Percentiles rank a stretch among this genome's conserved stretches.
Conservation (phyloP, 2,329 filamentous ascomycete genomes). For the Alternaria triticimaculans region DNA sequence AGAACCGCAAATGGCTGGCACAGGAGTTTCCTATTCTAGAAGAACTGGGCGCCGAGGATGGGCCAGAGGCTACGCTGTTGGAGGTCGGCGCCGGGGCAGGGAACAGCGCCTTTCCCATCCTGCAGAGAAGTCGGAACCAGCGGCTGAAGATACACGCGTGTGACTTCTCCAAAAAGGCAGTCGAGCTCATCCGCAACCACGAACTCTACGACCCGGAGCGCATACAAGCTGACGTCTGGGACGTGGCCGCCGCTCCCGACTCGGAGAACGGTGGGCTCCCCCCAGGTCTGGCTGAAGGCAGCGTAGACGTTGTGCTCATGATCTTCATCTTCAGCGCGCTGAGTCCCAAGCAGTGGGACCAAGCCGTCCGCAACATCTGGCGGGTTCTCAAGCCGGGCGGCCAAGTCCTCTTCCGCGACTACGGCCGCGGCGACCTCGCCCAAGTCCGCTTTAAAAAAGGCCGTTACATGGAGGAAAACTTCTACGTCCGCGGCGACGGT, state of each 20-base stretch:
- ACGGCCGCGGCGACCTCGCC: constrained; percentile 91
- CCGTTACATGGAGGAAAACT: constrained; percentile 92
- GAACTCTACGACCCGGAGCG: constrained; percentile 73
- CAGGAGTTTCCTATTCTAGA: constrained; percentile 94
- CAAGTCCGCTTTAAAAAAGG: constrained; percentile 98
- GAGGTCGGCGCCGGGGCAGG: constrained; percentile 96
- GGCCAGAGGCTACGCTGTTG: constrained; percentile 74
- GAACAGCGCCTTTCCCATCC: constrained; percentile 92
- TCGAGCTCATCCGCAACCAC: constrained; percentile 87
- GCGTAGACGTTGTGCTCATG: constrained; percentile 89
- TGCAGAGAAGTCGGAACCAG: constrained; percentile 83
- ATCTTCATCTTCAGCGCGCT: constrained; percentile 98
- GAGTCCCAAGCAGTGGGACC: constrained; percentile 81
- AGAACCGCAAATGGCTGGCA: constrained; percentile 94
- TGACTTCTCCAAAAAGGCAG: constrained; percentile 94
- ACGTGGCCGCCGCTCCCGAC: constrained; percentile 64
- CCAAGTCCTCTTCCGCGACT: constrained; percentile 94
- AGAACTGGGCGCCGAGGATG: constrained; percentile 72
- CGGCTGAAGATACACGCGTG: constrained; percentile 87
- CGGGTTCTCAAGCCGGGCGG: constrained; percentile 88
- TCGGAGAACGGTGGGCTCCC: constrained; percentile 68
- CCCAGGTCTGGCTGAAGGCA: constrained; percentile 75
- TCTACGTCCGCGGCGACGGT: constrained; percentile 94
- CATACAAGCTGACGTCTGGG: constrained; percentile 94
- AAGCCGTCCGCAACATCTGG: constrained; percentile 81